Conservation (phyloP, 2,329 filamentous ascomycete species). For the Sporothrix variecibatus region DNA sequence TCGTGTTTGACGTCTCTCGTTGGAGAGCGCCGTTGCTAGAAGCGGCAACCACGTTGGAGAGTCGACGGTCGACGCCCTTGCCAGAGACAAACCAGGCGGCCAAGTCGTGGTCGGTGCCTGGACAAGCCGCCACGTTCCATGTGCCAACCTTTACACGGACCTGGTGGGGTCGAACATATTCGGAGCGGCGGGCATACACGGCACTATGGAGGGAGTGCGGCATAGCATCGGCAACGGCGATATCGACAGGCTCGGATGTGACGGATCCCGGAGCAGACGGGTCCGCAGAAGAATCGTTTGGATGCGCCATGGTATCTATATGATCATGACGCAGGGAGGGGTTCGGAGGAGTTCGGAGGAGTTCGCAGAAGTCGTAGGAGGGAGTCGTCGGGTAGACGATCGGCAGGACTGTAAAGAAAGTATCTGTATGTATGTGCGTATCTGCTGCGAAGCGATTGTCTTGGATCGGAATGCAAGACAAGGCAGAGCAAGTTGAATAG, state of each 20-base stretch:
- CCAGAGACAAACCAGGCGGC: constrained; percentile 84
- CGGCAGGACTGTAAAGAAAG: neutral
- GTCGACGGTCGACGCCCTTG: constrained; percentile 65
- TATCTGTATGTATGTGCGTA: neutral
- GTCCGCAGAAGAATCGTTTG: constrained; percentile 3
- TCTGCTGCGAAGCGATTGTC: neutral
- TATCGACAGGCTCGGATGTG: constrained; percentile 48
- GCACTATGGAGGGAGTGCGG: constrained; percentile 63
- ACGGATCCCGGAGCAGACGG: constrained; percentile 43
- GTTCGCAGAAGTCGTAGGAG: neutral
- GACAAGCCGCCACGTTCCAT: constrained; percentile 89
- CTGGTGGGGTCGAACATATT: constrained; percentile 74
- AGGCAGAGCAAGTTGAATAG: neutral
- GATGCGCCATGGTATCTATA: constrained; percentile 24
- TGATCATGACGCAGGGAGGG: neutral
- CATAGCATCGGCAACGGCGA: constrained; percentile 39
- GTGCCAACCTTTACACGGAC: constrained; percentile 87
- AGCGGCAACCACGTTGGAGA: constrained; percentile 57
- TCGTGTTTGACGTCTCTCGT: constrained; percentile 49
- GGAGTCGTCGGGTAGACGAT: neutral
- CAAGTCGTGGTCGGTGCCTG: constrained; percentile 84
- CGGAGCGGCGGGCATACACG: constrained; percentile 70
- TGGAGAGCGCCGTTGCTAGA: constrained; percentile 42
- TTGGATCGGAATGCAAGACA: neutral
- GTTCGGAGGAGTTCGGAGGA: neutral